Base-by-base conservation (phyloP, 2,329 filamentous ascomycete genomes). In the Talaromyces piceae region DNA sequence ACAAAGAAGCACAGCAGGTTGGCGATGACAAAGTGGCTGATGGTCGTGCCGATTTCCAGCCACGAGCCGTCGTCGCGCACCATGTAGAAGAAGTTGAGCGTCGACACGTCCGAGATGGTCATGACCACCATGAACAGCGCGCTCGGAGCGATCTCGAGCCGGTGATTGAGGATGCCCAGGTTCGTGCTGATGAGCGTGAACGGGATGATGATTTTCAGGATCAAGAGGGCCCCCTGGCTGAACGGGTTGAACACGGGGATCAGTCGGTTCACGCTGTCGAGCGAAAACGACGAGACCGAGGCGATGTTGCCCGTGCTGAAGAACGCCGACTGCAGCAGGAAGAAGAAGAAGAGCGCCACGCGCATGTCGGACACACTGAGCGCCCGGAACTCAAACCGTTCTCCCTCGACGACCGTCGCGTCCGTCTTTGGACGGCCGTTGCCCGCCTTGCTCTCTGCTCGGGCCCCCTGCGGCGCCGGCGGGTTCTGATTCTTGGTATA, bases 251-350 rank as follows among this genome's bases (percentile, higher is more conserved):
- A 98, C 55, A 98, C 75, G 4, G 93, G 93, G 46, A 97, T 79
- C 5, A 98, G 81, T 2, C 93, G 84, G 66, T 77, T 81, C 5
- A 98, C 93, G 61, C 87, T 91, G 53, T 97, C 93, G 37, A 98
- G 76, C 55, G 87, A 94, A 73, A 98, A 98, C 1, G 89, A 88
- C 13, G 91, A 95, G 50, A 98, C 73, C 0, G 91, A 96, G 1
- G 93, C 93, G 52, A 98, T 83, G 72, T 98, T 98, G 57, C 93
- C 93, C 0, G 91, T 97, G 71, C 85, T 88, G 78, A 97, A 98
- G 71, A 98, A 98, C 47, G 87, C 93, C 3, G 91, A 91, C 69
- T 98, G 93, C 5, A 98, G 79, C 33, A 98, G 80, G 59, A 89
- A 90, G 68, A 98, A 86, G 77, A 97, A 96, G 76, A 97, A 97